Conservation (phyloP, 768 basidiomycete species). For the Trametes cinnabarina region DNA sequence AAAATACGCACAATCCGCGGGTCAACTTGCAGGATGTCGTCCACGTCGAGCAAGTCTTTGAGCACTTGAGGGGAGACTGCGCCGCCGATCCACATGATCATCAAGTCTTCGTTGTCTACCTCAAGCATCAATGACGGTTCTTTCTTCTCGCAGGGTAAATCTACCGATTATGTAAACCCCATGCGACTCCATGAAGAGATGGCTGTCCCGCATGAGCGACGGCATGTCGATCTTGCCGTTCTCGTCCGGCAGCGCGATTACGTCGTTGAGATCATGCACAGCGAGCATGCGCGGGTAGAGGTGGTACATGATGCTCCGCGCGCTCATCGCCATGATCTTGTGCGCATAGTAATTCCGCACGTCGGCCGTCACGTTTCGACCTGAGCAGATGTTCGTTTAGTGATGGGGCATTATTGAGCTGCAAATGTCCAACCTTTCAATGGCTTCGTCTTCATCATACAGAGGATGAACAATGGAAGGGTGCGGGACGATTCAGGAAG, state of each 20-base stretch:
- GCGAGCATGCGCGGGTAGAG: constrained; percentile 89
- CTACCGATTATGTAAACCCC: constrained; percentile 92
- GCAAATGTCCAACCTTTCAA: constrained; percentile 67
- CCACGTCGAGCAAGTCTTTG: constrained; percentile 79
- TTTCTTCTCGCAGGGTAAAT: constrained; percentile 17
- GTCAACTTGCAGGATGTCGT: constrained; percentile 71
- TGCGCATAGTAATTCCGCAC: constrained; percentile 87
- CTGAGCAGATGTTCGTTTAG: constrained; percentile 37
- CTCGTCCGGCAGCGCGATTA: constrained; percentile 65
- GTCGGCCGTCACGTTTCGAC: constrained; percentile 87
- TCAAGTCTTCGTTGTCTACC: constrained; percentile 82
- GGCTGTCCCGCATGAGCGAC: constrained; percentile 74
- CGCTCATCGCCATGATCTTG: constrained; percentile 65
- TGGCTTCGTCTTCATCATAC: constrained; percentile 84
- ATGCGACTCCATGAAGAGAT: constrained; percentile 84
- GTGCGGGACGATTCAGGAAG: constrained; percentile 91
- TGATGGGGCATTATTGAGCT: neutral
- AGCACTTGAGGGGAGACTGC: constrained; percentile 81
- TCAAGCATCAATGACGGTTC: neutral
- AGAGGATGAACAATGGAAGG: constrained; percentile 77
- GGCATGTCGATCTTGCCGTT: constrained; percentile 67
- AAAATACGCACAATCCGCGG: constrained; percentile 59
- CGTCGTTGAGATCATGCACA: constrained; percentile 77
- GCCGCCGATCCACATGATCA: constrained; percentile 88
- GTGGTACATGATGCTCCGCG: constrained; percentile 68